Conservation (phyloP, 192 early-diverging fungal genomes). For the Coemansia sp. region DNA sequence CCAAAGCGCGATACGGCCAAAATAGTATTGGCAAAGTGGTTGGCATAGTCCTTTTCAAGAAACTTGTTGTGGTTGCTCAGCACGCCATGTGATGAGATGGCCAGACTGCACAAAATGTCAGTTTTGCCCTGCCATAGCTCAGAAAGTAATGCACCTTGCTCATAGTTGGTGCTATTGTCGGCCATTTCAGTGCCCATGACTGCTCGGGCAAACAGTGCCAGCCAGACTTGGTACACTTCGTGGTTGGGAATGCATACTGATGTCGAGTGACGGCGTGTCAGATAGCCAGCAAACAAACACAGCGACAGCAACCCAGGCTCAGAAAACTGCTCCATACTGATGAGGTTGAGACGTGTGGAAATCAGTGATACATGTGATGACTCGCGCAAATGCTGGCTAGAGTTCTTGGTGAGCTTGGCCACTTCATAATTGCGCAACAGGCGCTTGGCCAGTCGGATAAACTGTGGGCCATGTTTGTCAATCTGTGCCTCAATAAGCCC, state of each 20-base stretch:
- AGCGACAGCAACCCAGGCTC: constrained; percentile 18
- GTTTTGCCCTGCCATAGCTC: constrained; percentile 30
- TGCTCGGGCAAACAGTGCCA: constrained; percentile 24
- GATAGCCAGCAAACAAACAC: constrained; percentile 15
- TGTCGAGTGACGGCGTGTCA: constrained; percentile 10
- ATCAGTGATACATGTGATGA: constrained; percentile 1
- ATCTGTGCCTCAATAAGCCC: constrained; percentile 25
- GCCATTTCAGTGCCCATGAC: constrained; percentile 16
- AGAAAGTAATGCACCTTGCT: constrained; percentile 18
- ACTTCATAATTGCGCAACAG: constrained; percentile 17
- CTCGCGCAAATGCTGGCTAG: background rate
- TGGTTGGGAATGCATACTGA: constrained; percentile 36
- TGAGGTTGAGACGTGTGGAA: constrained; percentile 12
- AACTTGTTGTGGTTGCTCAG: constrained; percentile 44
- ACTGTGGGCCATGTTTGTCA: constrained; percentile 17
- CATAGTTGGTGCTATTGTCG: constrained; percentile 18
- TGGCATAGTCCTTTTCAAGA: constrained; percentile 36
- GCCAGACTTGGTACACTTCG: constrained; percentile 25
- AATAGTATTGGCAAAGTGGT: constrained; percentile 36
- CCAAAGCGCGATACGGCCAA: constrained; percentile 32
- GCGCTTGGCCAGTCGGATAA: constrained; percentile 7
- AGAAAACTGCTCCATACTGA: constrained; percentile 20
- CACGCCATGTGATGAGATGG: constrained; percentile 27
- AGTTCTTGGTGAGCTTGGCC: background rate
- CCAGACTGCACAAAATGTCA: constrained; percentile 17